phyloP scores from a whole-genome alignment of 257 asterid species.

The Verbena officinalis region DNA sequence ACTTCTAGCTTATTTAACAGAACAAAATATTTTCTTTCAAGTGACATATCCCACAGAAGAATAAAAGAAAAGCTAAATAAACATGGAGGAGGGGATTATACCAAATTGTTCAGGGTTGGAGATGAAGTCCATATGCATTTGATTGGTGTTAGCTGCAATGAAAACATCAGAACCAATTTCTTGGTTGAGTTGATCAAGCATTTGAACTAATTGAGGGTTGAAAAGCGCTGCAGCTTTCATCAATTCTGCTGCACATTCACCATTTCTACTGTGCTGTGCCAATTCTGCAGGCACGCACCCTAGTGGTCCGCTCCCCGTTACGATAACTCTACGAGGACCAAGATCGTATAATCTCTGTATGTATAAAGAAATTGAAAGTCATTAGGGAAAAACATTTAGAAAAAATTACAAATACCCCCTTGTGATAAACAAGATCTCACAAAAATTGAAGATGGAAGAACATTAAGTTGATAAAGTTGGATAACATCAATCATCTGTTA shows the following conservation, averaged over 20 bases:
- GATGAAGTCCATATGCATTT: conserved; percentile 63
- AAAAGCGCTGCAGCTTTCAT: conserved; percentile 59
- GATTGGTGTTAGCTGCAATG: conserved; percentile 63
- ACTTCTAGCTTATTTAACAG: too few relatives aligned
- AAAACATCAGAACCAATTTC: conserved; percentile 54
- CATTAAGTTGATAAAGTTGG: too few relatives aligned
- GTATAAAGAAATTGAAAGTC: too few relatives aligned
- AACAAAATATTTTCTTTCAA: too few relatives aligned
- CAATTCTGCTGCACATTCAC: conserved; percentile 64
- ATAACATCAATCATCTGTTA: too few relatives aligned
- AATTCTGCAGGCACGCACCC: conserved; percentile 91
- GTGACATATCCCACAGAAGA: too few relatives aligned
- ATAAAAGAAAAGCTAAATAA: background rate
- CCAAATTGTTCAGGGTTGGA: conserved; percentile 64
- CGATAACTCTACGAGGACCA: conserved; percentile 73
- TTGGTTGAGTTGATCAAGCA: conserved; percentile 55
- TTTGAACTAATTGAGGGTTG: conserved; percentile 63
- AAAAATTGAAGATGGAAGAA: too few relatives aligned
- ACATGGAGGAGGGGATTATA: conserved; percentile 25
- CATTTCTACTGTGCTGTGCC: conserved; percentile 55
- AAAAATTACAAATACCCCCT: too few relatives aligned
- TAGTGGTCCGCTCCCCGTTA: conserved; percentile 87
- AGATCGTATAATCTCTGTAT: conserved; percentile 53
- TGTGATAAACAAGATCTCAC: too few relatives aligned
- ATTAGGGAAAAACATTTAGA: too few relatives aligned